Base-by-base conservation (phyloP, 2,329 filamentous ascomycete genomes). In the Pseudogymnoascus verrucosus region DNA sequence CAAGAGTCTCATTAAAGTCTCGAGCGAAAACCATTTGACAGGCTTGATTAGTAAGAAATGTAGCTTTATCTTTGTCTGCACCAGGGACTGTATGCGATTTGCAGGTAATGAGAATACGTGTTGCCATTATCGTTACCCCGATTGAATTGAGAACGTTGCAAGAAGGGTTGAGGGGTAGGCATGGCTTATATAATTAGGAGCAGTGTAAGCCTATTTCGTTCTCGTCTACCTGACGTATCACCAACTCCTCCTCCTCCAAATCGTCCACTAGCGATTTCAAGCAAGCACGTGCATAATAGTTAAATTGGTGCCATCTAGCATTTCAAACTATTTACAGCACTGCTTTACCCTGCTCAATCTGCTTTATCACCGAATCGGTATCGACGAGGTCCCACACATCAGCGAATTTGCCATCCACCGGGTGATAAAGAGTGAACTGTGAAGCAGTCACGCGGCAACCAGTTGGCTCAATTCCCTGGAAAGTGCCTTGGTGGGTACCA, bases 81-180 rank as follows among this genome's bases (percentile, higher is more conserved):
- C 65, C 64, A 65, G 65, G 65, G 40, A 66, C 63, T 51, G 62
- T 60, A 19, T 66, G 60, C 36, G 65, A 63, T 64, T 62, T 66
- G 40, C 51, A 64, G 10, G 36, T 59, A 54, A 65, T 57, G 21
- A 65, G 62, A 44, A 65, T 65, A 64, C 64, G 62, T 36, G 10
- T 44, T 26, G 62, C 64, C 40, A 65, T 65, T 62, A 5, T 31
- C 0, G 39, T 42, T 21, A 62, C 31, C 21, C 8, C 21, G 8
- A 31, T 57, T 28, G 12, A 57, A 31, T 23, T n/a, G 36, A 51
- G 28, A 11, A 2, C 8, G 28, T 31, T 31, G 11, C 28, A 31
- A 31, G 8, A 31, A 31, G 28, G 28, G 28, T 31, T 39, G 36
- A 39, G 36, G 14, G 36, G 36, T n/a, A 37, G 36, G 1, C 12